phyloP scores from a whole-genome alignment of 257 asterid species.

The Galeopsis tetrahit region DNA sequence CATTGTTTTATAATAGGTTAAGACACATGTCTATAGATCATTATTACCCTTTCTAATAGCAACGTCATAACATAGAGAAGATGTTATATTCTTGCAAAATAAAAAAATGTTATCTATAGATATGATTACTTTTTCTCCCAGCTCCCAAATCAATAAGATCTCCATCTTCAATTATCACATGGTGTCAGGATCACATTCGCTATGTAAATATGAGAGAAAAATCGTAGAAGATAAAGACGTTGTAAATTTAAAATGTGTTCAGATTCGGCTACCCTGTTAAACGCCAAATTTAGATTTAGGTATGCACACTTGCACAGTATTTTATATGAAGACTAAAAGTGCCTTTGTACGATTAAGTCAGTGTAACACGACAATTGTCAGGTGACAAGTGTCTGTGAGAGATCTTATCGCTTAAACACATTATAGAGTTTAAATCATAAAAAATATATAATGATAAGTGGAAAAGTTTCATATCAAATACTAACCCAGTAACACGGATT shows the following conservation, averaged over 20 bases:
- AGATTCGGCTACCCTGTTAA: not conserved
- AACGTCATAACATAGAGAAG: not conserved
- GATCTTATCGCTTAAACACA: conserved; percentile 1
- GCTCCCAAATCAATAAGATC: not conserved
- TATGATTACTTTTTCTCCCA: not conserved
- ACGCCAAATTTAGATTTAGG: not conserved
- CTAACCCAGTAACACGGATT: conserved; percentile 94
- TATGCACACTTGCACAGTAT: no score
- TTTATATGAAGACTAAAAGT: not conserved
- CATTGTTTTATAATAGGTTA: not conserved
- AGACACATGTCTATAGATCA: not conserved
- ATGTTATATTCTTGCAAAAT: not conserved
- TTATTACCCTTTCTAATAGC: not conserved
- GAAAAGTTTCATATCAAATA: conserved; percentile 34
- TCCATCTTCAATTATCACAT: not conserved
- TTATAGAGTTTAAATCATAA: conserved; percentile 17
- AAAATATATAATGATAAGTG: conserved; percentile 20
- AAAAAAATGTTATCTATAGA: not conserved
- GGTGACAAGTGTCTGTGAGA: not conserved
- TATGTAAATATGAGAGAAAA: not conserved
- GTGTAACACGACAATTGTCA: not conserved
- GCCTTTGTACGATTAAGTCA: not conserved
- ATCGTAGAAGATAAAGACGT: not conserved
- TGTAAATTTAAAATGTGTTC: conserved; percentile 12
- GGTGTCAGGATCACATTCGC: not conserved